phyloP scores from a whole-genome alignment of 2,329 filamentous ascomycete genomes.

The Chrysoporthe puriensis region DNA sequence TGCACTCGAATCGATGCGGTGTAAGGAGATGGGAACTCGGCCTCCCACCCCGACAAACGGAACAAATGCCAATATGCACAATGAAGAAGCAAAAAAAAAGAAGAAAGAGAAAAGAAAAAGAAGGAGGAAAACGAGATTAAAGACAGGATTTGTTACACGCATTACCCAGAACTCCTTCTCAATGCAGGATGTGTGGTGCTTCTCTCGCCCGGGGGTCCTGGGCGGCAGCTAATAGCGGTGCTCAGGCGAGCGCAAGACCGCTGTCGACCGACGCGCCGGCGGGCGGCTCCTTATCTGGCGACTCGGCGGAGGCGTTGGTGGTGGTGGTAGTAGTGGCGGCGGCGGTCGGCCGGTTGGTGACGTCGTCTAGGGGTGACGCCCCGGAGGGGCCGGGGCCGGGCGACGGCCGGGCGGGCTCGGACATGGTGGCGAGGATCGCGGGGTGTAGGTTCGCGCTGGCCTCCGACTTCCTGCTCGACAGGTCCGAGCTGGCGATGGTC shows the following conservation, averaged over 20 bases:
- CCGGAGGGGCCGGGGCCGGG: conserved; percentile 11
- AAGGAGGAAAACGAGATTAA: too few species aligned
- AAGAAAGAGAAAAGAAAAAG: neutral
- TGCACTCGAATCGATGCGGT: conserved; percentile 21
- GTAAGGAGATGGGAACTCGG: neutral
- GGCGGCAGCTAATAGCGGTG: conserved; percentile 4
- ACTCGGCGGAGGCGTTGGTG: neutral
- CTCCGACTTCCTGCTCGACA: conserved; percentile 37
- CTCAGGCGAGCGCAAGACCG: conserved; percentile 32
- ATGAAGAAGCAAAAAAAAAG: conserved; percentile 19
- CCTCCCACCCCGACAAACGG: neutral
- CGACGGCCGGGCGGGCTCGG: conserved; percentile 7
- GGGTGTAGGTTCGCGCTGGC: conserved; percentile 31
- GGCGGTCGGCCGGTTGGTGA: conserved; percentile 19
- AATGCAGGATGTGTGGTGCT: conserved; percentile 15
- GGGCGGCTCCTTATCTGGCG: conserved; percentile 24
- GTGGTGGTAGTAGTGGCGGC: neutral
- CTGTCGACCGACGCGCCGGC: conserved; percentile 35
- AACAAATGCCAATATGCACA: conserved; percentile 22
- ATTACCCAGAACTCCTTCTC: conserved; percentile 15
- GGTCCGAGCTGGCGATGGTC: conserved; percentile 50
- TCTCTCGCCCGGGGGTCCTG: neutral
- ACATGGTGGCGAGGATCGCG: conserved; percentile 16
- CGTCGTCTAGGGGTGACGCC: conserved; percentile 22
- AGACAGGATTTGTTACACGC: neutral